These are phyloP conservation scores for Geotrichum carabidarum DNA, from an alignment of 1,139 yeast genomes.

Conservation along the genomic window DNA sequence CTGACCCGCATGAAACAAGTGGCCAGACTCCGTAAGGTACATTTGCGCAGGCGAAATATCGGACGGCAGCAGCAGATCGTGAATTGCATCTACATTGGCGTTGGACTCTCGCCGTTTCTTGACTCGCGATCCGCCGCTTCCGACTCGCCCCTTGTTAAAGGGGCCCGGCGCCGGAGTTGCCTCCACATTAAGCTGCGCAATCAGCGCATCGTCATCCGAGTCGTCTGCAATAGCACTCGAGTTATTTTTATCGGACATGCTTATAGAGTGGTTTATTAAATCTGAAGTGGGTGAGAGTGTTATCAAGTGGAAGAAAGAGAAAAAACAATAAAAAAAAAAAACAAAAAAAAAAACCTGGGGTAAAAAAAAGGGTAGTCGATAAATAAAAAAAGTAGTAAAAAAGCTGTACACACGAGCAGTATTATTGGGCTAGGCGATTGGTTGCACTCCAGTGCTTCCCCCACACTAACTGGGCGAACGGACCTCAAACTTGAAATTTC, in stretches of 20 bases:
- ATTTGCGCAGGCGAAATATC: slow-evolving; percentile 66
- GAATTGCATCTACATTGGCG: slow-evolving; percentile 33
- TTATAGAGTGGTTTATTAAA: not conserved
- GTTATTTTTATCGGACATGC: not conserved
- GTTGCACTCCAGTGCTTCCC: not conserved
- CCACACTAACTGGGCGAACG: not conserved
- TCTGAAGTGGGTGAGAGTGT: not conserved
- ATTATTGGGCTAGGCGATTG: not conserved
- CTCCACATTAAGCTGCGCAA: not conserved
- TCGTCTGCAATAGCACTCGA: slow-evolving; percentile 3
- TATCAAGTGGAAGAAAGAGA: not conserved
- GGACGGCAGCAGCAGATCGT: slow-evolving; percentile 33
- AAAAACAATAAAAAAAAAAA: not conserved
- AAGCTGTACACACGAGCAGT: not conserved
- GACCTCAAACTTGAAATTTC: too few species aligned
- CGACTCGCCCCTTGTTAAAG: slow-evolving; percentile 14
- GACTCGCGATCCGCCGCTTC: not conserved
- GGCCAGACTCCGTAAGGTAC: slow-evolving; percentile 84
- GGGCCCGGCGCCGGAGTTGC: slow-evolving; percentile 20
- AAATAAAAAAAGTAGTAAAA: not conserved
- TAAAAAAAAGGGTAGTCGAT: not conserved
- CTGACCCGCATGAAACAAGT: slow-evolving; percentile 92
- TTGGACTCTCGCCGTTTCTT: slow-evolving; percentile 16
- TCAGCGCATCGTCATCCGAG: not conserved
- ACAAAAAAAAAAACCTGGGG: not conserved